Conservation (phyloP, 2,329 filamentous ascomycete species). For the Phyllosticta citribraziliensis region DNA sequence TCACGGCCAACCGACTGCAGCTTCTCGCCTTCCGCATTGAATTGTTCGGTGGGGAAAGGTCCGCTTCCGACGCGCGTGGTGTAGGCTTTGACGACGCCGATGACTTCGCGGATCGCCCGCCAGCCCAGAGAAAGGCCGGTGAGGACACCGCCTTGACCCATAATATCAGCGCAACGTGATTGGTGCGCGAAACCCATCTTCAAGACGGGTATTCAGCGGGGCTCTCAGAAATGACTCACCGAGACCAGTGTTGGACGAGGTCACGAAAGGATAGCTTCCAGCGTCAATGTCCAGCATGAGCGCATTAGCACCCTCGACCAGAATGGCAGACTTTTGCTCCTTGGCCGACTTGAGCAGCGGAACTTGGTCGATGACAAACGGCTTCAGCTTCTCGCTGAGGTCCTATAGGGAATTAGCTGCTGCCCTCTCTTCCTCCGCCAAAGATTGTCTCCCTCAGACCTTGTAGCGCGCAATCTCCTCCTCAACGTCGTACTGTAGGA, state of each 20-base stretch:
- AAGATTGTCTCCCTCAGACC: constrained; percentile 22
- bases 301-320: constrained; percentile 60
- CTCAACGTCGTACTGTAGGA: constrained; percentile 58
- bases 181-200: background rate
- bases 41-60: constrained; percentile 58
- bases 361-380: constrained; percentile 58
- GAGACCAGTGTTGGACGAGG: constrained; percentile 39
- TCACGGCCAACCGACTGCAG: constrained; percentile 48
- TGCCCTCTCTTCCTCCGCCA: too few species aligned
- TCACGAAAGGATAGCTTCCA: constrained; percentile 51
- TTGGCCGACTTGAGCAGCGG: constrained; percentile 54
- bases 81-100: constrained; percentile 60
- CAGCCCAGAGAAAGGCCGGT: constrained; percentile 54
- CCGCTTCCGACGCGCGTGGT: constrained; percentile 53
- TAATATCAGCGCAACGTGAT: constrained; percentile 21
- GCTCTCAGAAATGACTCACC: background rate
- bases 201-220: background rate
- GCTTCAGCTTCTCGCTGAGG: constrained; percentile 47
- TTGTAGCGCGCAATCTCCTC: constrained; percentile 57
- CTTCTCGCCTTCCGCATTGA: constrained; percentile 47
- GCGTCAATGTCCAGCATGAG: constrained; percentile 56
- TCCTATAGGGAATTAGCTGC: constrained; percentile 20
- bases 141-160: constrained; percentile 51
- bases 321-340: constrained; percentile 47
- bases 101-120: constrained; percentile 49